Evolutionary conservation across 2,329 filamentous ascomycete species (phyloP).

Genomic region (Apiospora koreana): DNA sequence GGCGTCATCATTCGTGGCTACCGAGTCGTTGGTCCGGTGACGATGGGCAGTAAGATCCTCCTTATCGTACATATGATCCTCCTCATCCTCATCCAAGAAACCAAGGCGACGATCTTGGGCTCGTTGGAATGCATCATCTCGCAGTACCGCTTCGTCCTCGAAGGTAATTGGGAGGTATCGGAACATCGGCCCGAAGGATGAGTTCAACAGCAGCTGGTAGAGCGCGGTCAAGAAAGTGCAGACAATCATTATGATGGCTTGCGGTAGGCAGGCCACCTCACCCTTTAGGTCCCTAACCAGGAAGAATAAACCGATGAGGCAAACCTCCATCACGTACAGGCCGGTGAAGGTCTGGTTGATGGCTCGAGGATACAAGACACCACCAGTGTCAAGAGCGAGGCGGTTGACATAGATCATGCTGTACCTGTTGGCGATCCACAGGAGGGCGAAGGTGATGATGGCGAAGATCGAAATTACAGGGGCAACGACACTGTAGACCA

Average conservation of each 20-base stretch:
- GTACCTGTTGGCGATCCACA: constrained; percentile 96
- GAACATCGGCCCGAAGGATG: constrained; percentile 81
- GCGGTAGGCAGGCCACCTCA: constrained; percentile 64
- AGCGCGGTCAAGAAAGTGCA: constrained; percentile 68
- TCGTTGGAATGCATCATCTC: constrained; percentile 84
- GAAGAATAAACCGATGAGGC: constrained; percentile 87
- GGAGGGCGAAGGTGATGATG: constrained; percentile 84
- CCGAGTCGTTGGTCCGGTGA: constrained; percentile 36
- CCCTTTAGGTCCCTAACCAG: constrained; percentile 62
- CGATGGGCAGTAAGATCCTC: constrained; percentile 44
- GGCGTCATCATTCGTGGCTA: constrained; percentile 24
- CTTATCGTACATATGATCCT: constrained; percentile 44
- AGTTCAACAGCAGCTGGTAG: constrained; percentile 81
- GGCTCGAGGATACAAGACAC: constrained; percentile 85
- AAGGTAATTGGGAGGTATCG: constrained; percentile 91
- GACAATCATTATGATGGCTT: constrained; percentile 85
- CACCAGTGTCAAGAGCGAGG: constrained; percentile 88
- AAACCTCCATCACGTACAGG: constrained; percentile 91
- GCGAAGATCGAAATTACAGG: constrained; percentile 93
- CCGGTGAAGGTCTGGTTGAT: constrained; percentile 96
- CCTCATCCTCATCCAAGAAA: constrained; percentile 52
- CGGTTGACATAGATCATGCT: constrained; percentile 94
- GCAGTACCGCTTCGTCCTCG: constrained; percentile 90
- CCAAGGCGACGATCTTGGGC: constrained; percentile 73
- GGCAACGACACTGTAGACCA: constrained; percentile 87